A percentile compares a stretch with the other conserved stretches of the same genome.
Evolutionary conservation across 2,329 filamentous ascomycete species (phyloP).

Genomic region (Sarocladium oryzae): DNA sequence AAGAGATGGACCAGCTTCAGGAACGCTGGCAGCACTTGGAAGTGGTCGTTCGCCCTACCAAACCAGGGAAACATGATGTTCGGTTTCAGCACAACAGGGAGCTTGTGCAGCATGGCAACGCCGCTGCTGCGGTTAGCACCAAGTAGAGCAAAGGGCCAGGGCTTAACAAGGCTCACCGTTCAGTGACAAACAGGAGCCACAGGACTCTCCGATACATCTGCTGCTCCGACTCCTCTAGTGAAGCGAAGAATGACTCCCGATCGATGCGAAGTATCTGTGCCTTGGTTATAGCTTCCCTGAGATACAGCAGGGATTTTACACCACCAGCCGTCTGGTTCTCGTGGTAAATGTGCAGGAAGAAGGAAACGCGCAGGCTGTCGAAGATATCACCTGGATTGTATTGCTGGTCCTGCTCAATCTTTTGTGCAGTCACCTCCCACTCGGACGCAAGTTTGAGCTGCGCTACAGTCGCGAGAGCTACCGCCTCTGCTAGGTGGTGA

Average conservation of each 20-base stretch:
- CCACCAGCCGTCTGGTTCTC: constrained; percentile 42
- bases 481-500: constrained; percentile 36
- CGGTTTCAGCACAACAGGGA: constrained; percentile 38
- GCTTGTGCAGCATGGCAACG: constrained; percentile 42
- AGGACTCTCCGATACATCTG: constrained; percentile 38
- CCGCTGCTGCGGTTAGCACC: constrained; percentile 24
- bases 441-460: constrained; percentile 35
- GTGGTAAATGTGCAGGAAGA: constrained; percentile 46
- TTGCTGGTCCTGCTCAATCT: constrained; percentile 20
- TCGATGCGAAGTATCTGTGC: constrained; percentile 44
- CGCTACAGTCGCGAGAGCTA: constrained; percentile 41
- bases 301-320: constrained; percentile 37
- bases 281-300: constrained; percentile 44
- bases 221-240: constrained; percentile 30
- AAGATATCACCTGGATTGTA: constrained; percentile 27
- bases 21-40: constrained; percentile 41
- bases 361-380: constrained; percentile 37
- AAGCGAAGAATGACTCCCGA: constrained; percentile 32
- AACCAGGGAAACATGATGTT: constrained; percentile 30
- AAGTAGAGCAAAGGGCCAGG: background rate
- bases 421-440: constrained; percentile 19
- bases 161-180: constrained; percentile 19
- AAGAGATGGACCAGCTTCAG: constrained; percentile 42
- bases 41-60: constrained; percentile 28
- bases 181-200: constrained; percentile 44